phyloP scores from a whole-genome alignment of 2,329 filamentous ascomycete species.

The Fusarium illudens region DNA sequence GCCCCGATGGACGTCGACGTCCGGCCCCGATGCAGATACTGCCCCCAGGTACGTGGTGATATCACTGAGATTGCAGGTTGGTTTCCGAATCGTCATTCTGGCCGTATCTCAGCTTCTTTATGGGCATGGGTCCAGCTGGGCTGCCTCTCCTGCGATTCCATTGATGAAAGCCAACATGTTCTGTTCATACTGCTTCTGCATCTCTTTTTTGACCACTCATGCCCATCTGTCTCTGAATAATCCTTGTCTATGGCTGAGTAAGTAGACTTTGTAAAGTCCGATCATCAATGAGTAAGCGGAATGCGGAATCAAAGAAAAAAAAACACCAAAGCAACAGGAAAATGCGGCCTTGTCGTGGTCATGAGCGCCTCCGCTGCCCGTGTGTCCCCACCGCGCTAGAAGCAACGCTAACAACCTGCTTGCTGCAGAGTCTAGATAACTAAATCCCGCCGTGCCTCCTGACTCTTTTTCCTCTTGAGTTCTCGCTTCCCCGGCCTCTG shows the following conservation, averaged over 20 bases:
- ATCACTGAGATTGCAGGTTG: constrained; percentile 8
- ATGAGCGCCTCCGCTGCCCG: constrained; percentile 8
- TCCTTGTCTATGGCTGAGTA: constrained; percentile 13
- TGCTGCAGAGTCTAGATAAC: not conserved
- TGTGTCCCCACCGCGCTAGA: constrained; percentile 12
- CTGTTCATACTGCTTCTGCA: not conserved
- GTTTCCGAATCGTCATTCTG: constrained; percentile 14
- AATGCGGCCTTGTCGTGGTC: constrained; percentile 6
- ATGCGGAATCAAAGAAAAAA: constrained; percentile 15
- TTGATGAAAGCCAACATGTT: not conserved
- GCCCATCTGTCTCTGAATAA: not conserved
- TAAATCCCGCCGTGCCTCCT: constrained; percentile 2
- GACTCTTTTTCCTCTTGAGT: not conserved
- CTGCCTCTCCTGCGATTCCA: not conserved
- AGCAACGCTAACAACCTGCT: constrained; percentile 1
- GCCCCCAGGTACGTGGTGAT: constrained; percentile 14
- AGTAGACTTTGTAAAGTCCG: constrained; percentile 7
- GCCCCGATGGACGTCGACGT: constrained; percentile 17
- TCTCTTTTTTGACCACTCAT: not conserved
- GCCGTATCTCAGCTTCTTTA: constrained; percentile 11
- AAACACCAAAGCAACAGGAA: not conserved
- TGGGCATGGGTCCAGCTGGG: constrained; percentile 12
- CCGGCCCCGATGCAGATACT: constrained; percentile 27
- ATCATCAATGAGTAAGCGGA: constrained; percentile 25
- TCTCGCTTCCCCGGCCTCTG: constrained; percentile 13